These are phyloP conservation scores for Mycena epipterygia DNA, from an alignment of 768 basidiomycete genomes.

Conservation along the genomic window DNA sequence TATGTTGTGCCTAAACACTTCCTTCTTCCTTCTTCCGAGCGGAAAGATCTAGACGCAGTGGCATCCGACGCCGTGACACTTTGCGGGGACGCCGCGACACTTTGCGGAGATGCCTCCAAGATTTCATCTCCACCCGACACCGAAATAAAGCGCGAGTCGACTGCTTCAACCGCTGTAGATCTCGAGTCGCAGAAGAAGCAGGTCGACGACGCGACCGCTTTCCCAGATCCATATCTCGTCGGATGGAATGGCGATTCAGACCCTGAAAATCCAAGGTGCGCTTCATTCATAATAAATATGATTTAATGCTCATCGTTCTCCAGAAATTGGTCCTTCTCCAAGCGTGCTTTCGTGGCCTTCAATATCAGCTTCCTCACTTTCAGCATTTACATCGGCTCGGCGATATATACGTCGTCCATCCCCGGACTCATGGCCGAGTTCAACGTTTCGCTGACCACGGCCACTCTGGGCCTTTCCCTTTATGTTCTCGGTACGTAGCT, in stretches of 20 bases:
- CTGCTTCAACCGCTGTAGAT: conserved; percentile 9
- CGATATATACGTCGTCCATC: conserved; percentile 49
- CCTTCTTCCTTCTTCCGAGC: conserved; percentile 17
- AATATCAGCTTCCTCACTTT: conserved; percentile 50
- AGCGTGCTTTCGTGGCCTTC: conserved; percentile 47
- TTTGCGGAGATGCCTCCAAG: conserved; percentile 10
- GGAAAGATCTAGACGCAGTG: conserved; percentile 25
- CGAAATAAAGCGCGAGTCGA: conserved; percentile 21
- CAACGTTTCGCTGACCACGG: conserved; percentile 44
- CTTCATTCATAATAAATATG: background rate
- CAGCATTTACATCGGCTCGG: conserved; percentile 51
- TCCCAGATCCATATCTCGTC: conserved; percentile 40
- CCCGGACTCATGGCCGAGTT: conserved; percentile 42
- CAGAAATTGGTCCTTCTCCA: conserved; percentile 48
- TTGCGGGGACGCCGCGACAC: conserved; percentile 23
- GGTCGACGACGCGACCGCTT: conserved; percentile 11
- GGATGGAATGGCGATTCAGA: conserved; percentile 46
- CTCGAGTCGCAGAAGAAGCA: conserved; percentile 22
- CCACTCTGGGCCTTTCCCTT: conserved; percentile 45
- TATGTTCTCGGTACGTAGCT: conserved; percentile 42
- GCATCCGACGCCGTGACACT: conserved; percentile 26
- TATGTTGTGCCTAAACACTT: conserved; percentile 29
- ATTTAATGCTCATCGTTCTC: conserved; percentile 9
- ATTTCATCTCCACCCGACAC: conserved; percentile 9
- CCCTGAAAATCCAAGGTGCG: conserved; percentile 43